Evolutionary conservation across 352 stramenopile species (phyloP).

Genomic region (Phytophthora vignae): DNA sequence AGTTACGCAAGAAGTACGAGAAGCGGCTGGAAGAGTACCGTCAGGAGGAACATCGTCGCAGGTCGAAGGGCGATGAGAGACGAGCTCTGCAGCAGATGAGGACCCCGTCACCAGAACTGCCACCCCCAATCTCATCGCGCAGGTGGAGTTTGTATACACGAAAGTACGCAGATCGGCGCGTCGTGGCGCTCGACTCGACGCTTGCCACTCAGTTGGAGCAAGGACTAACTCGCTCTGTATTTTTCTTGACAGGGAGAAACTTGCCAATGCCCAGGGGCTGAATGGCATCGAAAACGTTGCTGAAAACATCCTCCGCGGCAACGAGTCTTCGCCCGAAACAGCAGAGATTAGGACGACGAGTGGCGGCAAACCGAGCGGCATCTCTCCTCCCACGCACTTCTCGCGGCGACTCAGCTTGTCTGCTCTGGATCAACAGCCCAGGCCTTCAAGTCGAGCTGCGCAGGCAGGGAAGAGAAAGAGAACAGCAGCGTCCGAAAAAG

Average conservation of each 20-base stretch:
- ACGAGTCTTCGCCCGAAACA: slow-evolving; percentile 43
- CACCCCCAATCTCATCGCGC: slow-evolving; percentile 43
- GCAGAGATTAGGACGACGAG: slow-evolving; percentile 40
- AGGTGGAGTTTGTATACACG: slow-evolving; percentile 76
- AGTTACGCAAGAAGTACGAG: slow-evolving; percentile 81
- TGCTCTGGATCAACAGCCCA: slow-evolving; percentile 26
- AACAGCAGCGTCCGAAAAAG: slow-evolving; percentile 39
- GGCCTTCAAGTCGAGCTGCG: slow-evolving; percentile 5
- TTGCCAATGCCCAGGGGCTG: slow-evolving; percentile 44
- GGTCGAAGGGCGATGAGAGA: slow-evolving; percentile 60
- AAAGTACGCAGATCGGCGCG: slow-evolving; percentile 53
- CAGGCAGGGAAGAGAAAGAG: slow-evolving; percentile 36
- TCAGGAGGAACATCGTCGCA: slow-evolving; percentile 63
- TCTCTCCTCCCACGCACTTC: slow-evolving; percentile 44
- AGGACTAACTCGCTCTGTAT: slow-evolving; percentile 10
- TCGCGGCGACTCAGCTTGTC: slow-evolving; percentile 45
- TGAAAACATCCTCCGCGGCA: slow-evolving; percentile 76
- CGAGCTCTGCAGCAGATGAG: slow-evolving; percentile 46
- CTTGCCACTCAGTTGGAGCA: slow-evolving; percentile 9
- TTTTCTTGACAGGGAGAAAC: slow-evolving; percentile 40
- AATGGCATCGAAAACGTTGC: slow-evolving; percentile 82
- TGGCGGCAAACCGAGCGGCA: slow-evolving; percentile 41
- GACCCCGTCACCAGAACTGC: slow-evolving; percentile 55
- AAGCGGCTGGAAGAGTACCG: slow-evolving; percentile 79
- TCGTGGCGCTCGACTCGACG: slow-evolving; percentile 15